A percentile compares a stretch with the other conserved stretches of the same genome.
phyloP scores from a whole-genome alignment of 805 yeast species.

The Candida tammaniensis region DNA sequence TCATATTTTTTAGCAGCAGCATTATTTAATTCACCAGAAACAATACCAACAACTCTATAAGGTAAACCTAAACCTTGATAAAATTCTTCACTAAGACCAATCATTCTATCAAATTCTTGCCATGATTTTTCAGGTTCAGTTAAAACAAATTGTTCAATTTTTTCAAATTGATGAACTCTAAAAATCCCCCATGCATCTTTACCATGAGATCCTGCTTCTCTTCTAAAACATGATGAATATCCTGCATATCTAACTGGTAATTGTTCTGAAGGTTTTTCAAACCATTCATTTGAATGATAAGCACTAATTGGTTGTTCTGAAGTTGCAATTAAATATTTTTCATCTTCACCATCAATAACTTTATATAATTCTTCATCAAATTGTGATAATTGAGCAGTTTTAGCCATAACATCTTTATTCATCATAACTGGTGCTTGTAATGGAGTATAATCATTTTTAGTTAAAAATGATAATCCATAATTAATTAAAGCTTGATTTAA shows the following conservation, averaged over 20 bases:
- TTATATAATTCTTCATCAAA: conserved; percentile 98
- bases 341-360: conserved; percentile 95
- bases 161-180: conserved; percentile 98
- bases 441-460: conserved; percentile 76
- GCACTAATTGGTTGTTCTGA: conserved; percentile 99
- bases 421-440: conserved; percentile 99
- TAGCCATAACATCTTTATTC: conserved; percentile 99
- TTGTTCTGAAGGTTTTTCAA: conserved; percentile 95
- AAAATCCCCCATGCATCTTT: conserved; percentile 99
- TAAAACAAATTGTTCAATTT: conserved; percentile 92
- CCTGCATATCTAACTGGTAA: conserved; percentile 97
- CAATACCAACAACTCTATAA: conserved; percentile 96
- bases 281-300: conserved; percentile 97
- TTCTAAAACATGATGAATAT: conserved; percentile 96
- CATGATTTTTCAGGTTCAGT: conserved; percentile 98
- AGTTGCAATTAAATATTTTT: conserved; percentile 96
- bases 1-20: conserved; percentile 99
- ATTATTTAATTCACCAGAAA: conserved; percentile 96
- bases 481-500: conserved; percentile 97
- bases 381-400: conserved; percentile 96
- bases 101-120: conserved; percentile 97
- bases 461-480: conserved; percentile 86
- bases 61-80: conserved; percentile 90
- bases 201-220: conserved; percentile 99
- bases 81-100: conserved; percentile 84